Percentiles rank a stretch among this genome's conserved stretches.
phyloP scores from a whole-genome alignment of 2,329 filamentous ascomycete genomes.

The Colletotrichum gigasporum region DNA sequence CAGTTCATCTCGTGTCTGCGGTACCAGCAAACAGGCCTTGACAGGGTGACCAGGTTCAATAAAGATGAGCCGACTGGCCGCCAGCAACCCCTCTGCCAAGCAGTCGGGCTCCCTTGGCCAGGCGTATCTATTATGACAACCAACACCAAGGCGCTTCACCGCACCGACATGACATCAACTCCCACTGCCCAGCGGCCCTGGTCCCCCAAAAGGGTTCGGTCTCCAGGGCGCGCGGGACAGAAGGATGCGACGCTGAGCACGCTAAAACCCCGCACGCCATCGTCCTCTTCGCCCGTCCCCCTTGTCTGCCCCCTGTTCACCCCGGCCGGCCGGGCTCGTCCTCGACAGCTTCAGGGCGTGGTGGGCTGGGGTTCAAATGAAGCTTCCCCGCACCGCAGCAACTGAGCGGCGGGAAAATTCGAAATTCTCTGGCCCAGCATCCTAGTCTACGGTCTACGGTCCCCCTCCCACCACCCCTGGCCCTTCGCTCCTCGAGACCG shows the following conservation, averaged over 20 bases:
- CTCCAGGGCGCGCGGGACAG: conserved; percentile 14
- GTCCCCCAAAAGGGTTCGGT: conserved; percentile 3
- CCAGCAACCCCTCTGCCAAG: conserved; percentile 13
- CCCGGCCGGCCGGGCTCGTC: neutral
- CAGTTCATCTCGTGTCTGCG: conserved; percentile 27
- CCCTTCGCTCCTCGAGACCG: neutral
- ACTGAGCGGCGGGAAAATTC: conserved; percentile 10
- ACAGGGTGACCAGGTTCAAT: neutral
- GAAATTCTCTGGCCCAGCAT: conserved; percentile 12
- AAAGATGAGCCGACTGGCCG: neutral
- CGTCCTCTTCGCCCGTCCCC: neutral
- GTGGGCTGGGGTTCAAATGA: conserved; percentile 13
- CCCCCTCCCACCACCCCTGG: neutral
- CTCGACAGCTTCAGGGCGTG: no score
- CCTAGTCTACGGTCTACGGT: neutral
- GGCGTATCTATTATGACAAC: neutral
- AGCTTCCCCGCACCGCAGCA: conserved; percentile 18
- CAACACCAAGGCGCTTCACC: conserved; percentile 6
- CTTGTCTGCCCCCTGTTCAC: neutral
- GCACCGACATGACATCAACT: conserved; percentile 25
- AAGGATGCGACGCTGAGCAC: conserved; percentile 25
- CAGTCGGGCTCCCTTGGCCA: neutral
- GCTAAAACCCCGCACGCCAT: conserved; percentile 29
- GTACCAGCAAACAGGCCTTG: neutral
- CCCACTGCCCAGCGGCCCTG: neutral